These are phyloP conservation scores for Guyanaporus albipodus DNA, from an alignment of 768 basidiomycete species.

Conservation along the genomic window DNA sequence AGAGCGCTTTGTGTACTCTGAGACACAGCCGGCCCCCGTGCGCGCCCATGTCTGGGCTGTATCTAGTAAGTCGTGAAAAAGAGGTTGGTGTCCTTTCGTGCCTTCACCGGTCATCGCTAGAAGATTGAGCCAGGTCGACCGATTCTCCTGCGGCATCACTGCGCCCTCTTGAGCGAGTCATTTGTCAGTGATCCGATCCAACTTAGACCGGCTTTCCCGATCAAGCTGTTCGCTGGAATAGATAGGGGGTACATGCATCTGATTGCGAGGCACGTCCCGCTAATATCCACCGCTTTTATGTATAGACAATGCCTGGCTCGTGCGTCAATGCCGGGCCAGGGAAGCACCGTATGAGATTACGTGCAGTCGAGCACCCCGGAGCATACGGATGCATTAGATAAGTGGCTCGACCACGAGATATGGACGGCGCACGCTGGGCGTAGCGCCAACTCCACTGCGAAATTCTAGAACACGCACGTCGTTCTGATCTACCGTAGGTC, in stretches of 20 bases:
- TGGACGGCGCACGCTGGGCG: neutral
- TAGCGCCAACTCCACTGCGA: neutral
- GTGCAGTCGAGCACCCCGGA: too few relatives aligned
- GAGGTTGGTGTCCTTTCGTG: neutral
- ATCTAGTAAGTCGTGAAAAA: neutral
- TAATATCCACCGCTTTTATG: conserved; percentile 7
- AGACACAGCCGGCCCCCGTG: too few relatives aligned
- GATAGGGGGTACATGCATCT: neutral
- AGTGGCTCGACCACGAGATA: neutral
- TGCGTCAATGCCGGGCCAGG: neutral
- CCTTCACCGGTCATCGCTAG: neutral
- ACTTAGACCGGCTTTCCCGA: neutral
- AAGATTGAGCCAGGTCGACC: neutral
- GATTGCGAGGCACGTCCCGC: neutral
- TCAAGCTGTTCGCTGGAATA: conserved; percentile 3
- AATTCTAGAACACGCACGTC: neutral
- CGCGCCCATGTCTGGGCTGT: too few relatives aligned
- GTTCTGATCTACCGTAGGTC: neutral
- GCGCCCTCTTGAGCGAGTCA: neutral
- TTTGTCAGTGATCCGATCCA: conserved; percentile 2
- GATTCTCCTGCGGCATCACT: neutral
- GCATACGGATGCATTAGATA: neutral
- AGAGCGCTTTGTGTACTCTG: too few relatives aligned
- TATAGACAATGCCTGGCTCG: neutral
- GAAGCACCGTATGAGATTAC: too few relatives aligned